Conservation (phyloP, 257 asterid genomes). For the Solanum chilense region DNA sequence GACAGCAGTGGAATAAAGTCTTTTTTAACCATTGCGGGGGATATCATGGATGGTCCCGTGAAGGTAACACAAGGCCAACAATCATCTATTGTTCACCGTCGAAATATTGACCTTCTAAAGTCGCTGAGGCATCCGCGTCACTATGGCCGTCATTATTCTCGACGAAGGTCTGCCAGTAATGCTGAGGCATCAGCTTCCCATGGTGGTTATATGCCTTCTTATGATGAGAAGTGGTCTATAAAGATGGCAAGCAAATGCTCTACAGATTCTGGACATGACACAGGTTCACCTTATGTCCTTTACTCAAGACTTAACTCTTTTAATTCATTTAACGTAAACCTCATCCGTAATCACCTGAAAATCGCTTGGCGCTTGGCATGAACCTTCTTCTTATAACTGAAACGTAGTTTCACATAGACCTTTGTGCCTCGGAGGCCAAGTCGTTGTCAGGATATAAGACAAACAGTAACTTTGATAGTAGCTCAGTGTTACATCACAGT, state of each 20-base stretch:
- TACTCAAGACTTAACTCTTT: not conserved
- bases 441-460: not conserved
- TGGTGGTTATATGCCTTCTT: constrained; percentile 26
- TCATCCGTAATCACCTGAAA: not conserved
- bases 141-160: constrained; percentile 66
- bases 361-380: too few relatives aligned
- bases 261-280: constrained; percentile 12
- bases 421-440: not conserved
- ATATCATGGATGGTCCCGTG: constrained; percentile 32
- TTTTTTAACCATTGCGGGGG: constrained; percentile 28
- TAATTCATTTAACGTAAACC: not conserved
- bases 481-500: not conserved
- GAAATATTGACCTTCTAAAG: constrained; percentile 33
- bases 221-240: constrained; percentile 34
- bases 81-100: constrained; percentile 35
- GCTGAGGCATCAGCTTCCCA: constrained; percentile 60
- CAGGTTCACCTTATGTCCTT: not conserved
- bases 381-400: not conserved
- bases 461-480: not conserved
- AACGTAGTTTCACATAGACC: not conserved
- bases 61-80: constrained; percentile 37
- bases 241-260: constrained; percentile 34
- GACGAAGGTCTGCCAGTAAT: constrained; percentile 39
- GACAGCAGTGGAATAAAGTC: constrained; percentile 26
- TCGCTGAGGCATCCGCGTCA: constrained; percentile 52